phyloP scores from a whole-genome alignment of 768 basidiomycete species.

The Pholiota conissans region DNA sequence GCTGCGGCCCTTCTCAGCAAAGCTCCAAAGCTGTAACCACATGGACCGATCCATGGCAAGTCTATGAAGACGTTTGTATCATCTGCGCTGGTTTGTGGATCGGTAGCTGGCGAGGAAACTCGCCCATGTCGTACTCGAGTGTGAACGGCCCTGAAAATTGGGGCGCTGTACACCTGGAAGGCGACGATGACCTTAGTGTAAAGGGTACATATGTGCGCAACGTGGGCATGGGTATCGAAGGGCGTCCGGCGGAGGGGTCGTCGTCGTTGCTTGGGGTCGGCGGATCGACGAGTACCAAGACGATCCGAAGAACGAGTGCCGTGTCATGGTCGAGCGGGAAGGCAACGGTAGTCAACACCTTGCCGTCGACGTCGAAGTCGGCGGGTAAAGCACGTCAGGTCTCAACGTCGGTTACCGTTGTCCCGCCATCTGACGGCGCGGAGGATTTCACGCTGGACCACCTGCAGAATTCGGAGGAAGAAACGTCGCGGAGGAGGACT shows the following conservation, averaged over 20 bases:
- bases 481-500: conserved; percentile 24
- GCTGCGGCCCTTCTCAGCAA: conserved; percentile 36
- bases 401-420: conserved; percentile 25
- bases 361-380: background rate
- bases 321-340: conserved; percentile 51
- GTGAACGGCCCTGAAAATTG: conserved; percentile 50
- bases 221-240: conserved; percentile 73
- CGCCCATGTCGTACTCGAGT: conserved; percentile 48
- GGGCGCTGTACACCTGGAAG: conserved; percentile 61
- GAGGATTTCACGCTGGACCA: conserved; percentile 15
- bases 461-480: conserved; percentile 20
- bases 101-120: conserved; percentile 60
- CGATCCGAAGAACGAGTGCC: conserved; percentile 44
- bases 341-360: conserved; percentile 28
- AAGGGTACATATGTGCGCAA: conserved; percentile 45
- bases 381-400: conserved; percentile 31
- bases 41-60: conserved; percentile 77
- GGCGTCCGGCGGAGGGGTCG: conserved; percentile 40
- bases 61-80: conserved; percentile 85
- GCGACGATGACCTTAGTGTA: conserved; percentile 60
- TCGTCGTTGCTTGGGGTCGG: conserved; percentile 9
- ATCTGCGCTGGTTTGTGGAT: conserved; percentile 84
- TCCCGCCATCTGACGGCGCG: conserved; percentile 7
- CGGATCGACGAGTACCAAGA: conserved; percentile 32
- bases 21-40: conserved; percentile 39